A percentile compares a stretch with the other conserved stretches of the same genome.
Conservation (phyloP, 192 early-diverging fungal species). For the Gaertneriomyces sp. region DNA sequence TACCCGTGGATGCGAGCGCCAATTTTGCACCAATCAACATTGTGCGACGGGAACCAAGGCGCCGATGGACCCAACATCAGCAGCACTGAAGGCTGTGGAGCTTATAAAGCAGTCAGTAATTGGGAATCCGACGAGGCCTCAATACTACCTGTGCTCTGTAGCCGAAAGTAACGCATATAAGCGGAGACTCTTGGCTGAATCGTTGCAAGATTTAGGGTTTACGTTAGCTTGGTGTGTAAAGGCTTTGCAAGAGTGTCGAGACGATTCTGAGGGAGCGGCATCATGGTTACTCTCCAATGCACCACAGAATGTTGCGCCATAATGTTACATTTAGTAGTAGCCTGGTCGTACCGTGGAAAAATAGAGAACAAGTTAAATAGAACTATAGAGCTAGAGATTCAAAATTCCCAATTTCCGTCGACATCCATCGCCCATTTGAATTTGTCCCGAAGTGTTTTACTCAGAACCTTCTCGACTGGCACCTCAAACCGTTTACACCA, state of each 20-base stretch:
- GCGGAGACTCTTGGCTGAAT: slow-evolving; percentile 21
- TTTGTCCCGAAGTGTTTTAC: slow-evolving; percentile 84
- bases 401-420: slow-evolving; percentile 16
- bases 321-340: neutral
- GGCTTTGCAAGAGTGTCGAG: slow-evolving; percentile 53
- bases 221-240: slow-evolving; percentile 66
- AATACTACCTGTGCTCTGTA: slow-evolving; percentile 61
- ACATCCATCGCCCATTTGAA: slow-evolving; percentile 85
- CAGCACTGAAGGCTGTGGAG: slow-evolving; percentile 56
- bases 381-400: neutral
- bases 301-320: neutral
- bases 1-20: slow-evolving; percentile 69
- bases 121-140: slow-evolving; percentile 24
- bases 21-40: slow-evolving; percentile 60
- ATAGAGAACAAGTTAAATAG: neutral
- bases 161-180: slow-evolving; percentile 46
- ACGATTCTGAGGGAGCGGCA: slow-evolving; percentile 48
- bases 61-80: slow-evolving; percentile 56
- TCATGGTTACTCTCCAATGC: slow-evolving; percentile 47
- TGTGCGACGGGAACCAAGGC: slow-evolving; percentile 20
- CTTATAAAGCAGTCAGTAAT: slow-evolving; percentile 39
- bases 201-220: slow-evolving; percentile 29
- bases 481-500: slow-evolving; percentile 91
- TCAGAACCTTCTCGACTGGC: slow-evolving; percentile 90
- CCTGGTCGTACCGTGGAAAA: neutral